phyloP scores from a whole-genome alignment of 176 grass and related monocot genomes.

The Eleusine coracana region DNA sequence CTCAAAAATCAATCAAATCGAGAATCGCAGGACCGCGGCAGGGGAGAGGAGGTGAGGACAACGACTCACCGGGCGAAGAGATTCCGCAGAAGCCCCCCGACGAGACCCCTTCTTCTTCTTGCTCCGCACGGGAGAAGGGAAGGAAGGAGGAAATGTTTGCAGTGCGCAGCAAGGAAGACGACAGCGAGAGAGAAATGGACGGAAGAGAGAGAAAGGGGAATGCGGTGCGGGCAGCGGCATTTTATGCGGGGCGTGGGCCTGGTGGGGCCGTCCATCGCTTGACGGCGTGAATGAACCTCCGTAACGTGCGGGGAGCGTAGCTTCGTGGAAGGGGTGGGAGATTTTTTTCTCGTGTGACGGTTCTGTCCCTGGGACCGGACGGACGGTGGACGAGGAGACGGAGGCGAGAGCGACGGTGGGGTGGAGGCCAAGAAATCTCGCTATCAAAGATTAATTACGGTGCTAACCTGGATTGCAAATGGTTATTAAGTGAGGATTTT shows the following conservation, averaged over 20 bases:
- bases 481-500: background rate
- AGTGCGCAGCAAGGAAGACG: constrained; percentile 26
- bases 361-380: constrained; percentile 1
- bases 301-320: constrained; percentile 28
- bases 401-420: background rate
- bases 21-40: background rate
- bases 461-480: background rate
- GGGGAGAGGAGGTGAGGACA: background rate
- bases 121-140: background rate
- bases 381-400: no score
- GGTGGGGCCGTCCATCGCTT: background rate
- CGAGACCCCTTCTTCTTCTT: background rate
- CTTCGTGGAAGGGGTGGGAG: constrained; percentile 14
- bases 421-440: background rate
- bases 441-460: background rate
- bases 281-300: constrained; percentile 26
- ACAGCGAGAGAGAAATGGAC: background rate
- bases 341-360: background rate
- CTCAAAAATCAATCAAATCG: background rate
- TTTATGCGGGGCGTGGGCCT: constrained; percentile 4
- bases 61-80: constrained; percentile 28
- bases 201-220: background rate
- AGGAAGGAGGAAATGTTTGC: constrained; percentile 1
- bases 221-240: background rate
- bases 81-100: background rate